Base-by-base conservation (phyloP, 495 filamentous ascomycete genomes). In the Penicillium robsamsonii region DNA sequence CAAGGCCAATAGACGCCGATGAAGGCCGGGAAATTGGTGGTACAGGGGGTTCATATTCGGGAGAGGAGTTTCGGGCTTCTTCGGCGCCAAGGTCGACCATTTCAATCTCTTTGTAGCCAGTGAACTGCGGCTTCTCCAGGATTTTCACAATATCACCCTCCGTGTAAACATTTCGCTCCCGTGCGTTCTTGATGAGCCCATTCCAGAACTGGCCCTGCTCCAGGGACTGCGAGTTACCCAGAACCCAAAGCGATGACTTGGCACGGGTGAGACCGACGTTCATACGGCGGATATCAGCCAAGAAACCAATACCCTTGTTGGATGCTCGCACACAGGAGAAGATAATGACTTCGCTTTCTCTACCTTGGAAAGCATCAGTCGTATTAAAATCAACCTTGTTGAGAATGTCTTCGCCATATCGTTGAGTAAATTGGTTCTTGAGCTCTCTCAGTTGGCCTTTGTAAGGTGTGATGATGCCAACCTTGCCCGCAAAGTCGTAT, bases 271-370 rank as follows among this genome's bases (percentile, higher is more conserved):
- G 77, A 75, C 94, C 94, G 65, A 98, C 94, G 74, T 98, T 98
- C 94, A 98, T 98, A 83, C 94, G 94, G 49, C 94, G 86, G 66
- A 98, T 96, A 74, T 98, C 94, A 43, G 88, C 86, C 80, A 98
- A 86, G 83, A 98, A 98, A 79, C 94, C 94, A 65, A 98, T 96
- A 63, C 95, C 91, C 29, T 91, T 91, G 29, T 85, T 88, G 15
- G 89, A 92, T 31, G 94, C 92, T 72, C 94, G 85, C 31, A 98
- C 94, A 69, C 94, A 98, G 47, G 95, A 97, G 76, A 98, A 98
- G 55, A 98, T 97, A 66, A 98, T 97, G 58, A 98, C 85, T 70
- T 98, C 94, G 66, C 90, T 91, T 73, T 98, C 94, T 46, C 94
- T 84, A 59, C 94, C 94, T 66, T 98, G 94, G 72, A 96, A 98